Evolutionary conservation across 2,329 filamentous ascomycete genomes (phyloP), one percentile per base, ranked within the genome.

Genomic region (Mollisiaceae sp.): DNA sequence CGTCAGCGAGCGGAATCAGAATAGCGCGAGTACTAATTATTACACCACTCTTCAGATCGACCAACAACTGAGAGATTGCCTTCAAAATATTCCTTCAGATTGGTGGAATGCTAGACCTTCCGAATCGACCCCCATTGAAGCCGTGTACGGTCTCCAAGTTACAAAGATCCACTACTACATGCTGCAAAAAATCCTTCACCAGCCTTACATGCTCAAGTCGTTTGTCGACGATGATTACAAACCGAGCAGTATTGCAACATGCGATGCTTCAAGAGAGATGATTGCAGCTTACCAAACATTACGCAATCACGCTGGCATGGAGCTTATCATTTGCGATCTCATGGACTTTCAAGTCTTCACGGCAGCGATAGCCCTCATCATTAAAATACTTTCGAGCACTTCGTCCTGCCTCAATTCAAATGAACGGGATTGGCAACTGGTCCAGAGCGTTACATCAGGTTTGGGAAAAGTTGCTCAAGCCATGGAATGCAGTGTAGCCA

Each of bases 311-410:
- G 6, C 76, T 22, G 72, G 66, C 36, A 64, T 61, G 18, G 74
- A 73, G 14, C 73, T 77, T 6, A 78, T 79, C 57, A 71, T 79
- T 11, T 82, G 82, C 72, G 82, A 82, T 54, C 67, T 82, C 41
- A 75, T 81, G 56, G 82, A 85, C 65, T 84, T 84, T 59, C 74
- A 80, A 60, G 78, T 77, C 1, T 84, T 84, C 66, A 82, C 76
- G 1, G 78, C 79, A 4, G 78, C 80, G 15, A 77, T 83, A 69
- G 74, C 83, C 0, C 68, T 85, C 4, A 70, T 80, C 2, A 72
- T 82, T 39, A 79, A 82, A 60, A 68, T 82, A 15, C 72, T 81
- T 50, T 77, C 76, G 8, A 69, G 72, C 27, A 65, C 50, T 14
- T 32, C 50, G 32, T 14, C 14, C 18, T 54, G 50, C 50, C 11